Base-by-base conservation (phyloP, 768 basidiomycete species). In the Leccinellum luteum region DNA sequence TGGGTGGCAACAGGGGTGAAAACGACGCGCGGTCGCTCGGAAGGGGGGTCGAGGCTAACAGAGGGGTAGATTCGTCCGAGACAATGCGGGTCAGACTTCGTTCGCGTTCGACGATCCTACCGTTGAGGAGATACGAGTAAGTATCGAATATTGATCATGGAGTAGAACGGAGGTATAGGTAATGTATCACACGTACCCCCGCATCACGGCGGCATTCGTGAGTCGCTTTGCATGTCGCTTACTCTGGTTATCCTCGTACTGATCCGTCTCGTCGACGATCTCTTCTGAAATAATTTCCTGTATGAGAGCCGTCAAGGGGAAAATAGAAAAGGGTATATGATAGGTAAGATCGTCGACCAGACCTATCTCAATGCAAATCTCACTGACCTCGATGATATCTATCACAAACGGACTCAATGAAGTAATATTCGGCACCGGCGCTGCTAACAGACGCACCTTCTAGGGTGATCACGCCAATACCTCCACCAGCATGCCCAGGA, bases 201-300 rank as follows among this genome's bases (percentile, higher is more conserved):
- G 79, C 89, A 95, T 92, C 38, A 92, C 80, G 8, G 83, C 81
- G 8, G 88, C 82, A 13, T 86, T 92, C 13, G 86, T 87, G 58
- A 81, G 72, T 14, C 94, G 79, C 60, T 81, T 85, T 0, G 90
- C 94, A 8, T 79, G 76, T 57, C 80, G 81, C 68, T 94, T 94
- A 52, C 85, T 86, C 49, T 85, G 85, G 66, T 96, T 97, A 63
- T 93, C 91, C 62, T 91, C 86, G 64, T 89, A 95, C 27, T 86
- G 81, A 73, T 97, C 94, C 3, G 94, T 96, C 73, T 97, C 94
- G 66, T 96, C 94, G 30, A 96, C 89, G 54, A 97, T 96, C 70
- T 97, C 95, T 74, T 97, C 94, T 0, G 90, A 87, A 19, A 98
- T 92, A 60, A 98, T 97, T 80, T 96, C 94, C 81, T 92, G 73